Percentiles rank a stretch among this genome's conserved stretches.
Conservation (phyloP, 2,329 filamentous ascomycete genomes). For the Penicillium sp. region DNA sequence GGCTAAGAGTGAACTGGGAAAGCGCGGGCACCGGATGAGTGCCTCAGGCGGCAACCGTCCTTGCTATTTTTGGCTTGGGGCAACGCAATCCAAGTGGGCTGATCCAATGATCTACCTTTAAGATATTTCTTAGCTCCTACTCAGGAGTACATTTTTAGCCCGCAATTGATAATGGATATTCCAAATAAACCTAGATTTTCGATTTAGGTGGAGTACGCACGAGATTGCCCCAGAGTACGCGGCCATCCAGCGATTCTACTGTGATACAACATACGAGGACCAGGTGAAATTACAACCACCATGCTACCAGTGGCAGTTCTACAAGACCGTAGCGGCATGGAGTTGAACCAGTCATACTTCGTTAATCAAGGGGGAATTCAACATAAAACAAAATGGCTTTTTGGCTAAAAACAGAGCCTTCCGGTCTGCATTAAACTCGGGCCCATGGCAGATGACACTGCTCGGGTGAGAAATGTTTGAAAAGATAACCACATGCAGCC, state of each 20-base stretch:
- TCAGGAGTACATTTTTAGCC: neutral
- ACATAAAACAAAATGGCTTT: constrained; percentile 36
- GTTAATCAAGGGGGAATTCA: constrained; percentile 35
- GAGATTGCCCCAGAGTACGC: neutral
- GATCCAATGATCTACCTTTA: neutral
- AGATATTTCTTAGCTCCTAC: neutral
- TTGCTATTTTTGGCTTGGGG: constrained; percentile 14
- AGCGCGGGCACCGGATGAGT: neutral
- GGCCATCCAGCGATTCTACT: neutral
- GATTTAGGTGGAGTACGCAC: neutral
- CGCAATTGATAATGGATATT: neutral
- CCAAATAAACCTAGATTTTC: neutral
- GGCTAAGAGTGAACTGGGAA: constrained; percentile 6
- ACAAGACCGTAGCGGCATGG: constrained; percentile 13
- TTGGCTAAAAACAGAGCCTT: constrained; percentile 40
- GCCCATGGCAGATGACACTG: constrained; percentile 28
- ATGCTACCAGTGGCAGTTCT: constrained; percentile 1
- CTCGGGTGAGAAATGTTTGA: constrained; percentile 32
- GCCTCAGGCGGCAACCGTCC: constrained; percentile 14
- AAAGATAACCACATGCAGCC: constrained; percentile 38
- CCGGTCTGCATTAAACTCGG: constrained; percentile 39
- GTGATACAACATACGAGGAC: neutral
- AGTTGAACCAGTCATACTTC: constrained; percentile 39
- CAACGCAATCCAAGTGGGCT: neutral
- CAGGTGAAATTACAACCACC: neutral